Conservation (phyloP, 108 stramenopile genomes). For the Nannochloropsis gaditana region DNA sequence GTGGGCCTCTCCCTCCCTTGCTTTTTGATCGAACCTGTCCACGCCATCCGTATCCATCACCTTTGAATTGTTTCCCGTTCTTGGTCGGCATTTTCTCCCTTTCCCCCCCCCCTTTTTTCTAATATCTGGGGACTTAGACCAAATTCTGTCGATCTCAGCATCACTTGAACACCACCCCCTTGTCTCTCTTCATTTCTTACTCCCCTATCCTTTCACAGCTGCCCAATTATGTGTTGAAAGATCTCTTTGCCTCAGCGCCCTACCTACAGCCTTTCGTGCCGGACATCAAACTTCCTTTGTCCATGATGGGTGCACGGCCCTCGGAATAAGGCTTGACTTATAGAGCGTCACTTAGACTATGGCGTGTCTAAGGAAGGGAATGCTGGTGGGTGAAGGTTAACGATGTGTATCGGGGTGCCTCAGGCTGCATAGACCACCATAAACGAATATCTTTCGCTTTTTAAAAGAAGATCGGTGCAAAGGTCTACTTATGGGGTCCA, state of each 20-base stretch:
- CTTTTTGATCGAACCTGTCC: background rate
- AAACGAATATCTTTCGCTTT: too few species aligned
- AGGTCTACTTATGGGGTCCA: too few species aligned
- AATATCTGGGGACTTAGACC: background rate
- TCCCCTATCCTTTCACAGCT: background rate
- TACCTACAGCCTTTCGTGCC: background rate
- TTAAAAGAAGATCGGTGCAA: too few species aligned
- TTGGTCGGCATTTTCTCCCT: background rate
- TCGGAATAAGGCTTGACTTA: background rate
- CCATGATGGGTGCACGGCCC: conserved; percentile 5
- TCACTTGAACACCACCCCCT: background rate
- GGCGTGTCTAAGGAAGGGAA: too few species aligned
- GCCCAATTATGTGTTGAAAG: background rate
- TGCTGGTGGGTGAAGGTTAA: too few species aligned
- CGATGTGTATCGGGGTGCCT: too few species aligned
- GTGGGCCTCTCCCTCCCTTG: conserved; percentile 24
- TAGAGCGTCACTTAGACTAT: too few species aligned
- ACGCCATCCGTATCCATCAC: too few species aligned
- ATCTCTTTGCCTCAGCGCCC: background rate
- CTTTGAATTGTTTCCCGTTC: too few species aligned
- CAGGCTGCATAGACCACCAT: too few species aligned
- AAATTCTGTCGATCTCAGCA: background rate
- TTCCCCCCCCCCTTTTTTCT: background rate
- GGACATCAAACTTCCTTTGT: background rate
- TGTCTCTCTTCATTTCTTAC: background rate